Percentiles rank a stretch among this genome's conserved stretches.
Conservation (phyloP, 352 stramenopile species). For the Phytophthora uliginosa region DNA sequence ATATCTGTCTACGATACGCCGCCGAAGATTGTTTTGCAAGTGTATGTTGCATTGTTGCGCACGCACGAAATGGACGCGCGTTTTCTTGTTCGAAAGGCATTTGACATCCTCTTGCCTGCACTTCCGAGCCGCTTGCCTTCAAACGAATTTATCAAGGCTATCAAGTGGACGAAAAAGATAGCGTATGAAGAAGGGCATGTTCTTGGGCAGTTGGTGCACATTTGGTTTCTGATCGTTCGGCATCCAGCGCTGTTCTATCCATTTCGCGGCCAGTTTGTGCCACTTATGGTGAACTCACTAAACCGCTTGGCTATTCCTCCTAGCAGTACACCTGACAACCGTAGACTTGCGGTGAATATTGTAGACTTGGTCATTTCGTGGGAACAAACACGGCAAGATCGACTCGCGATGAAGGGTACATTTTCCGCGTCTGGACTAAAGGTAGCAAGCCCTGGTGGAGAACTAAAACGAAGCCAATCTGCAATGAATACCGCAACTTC, state of each 20-base stretch:
- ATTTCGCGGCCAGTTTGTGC: slow-evolving; percentile 95
- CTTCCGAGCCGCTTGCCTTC: slow-evolving; percentile 90
- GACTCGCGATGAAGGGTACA: slow-evolving; percentile 45
- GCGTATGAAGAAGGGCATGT: slow-evolving; percentile 98
- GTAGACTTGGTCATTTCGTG: slow-evolving; percentile 98
- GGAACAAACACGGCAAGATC: slow-evolving; percentile 90
- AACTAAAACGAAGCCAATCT: slow-evolving; percentile 49
- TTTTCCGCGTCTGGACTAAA: slow-evolving; percentile 14
- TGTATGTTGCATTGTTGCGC: slow-evolving; percentile 96
- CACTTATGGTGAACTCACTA: slow-evolving; percentile 97
- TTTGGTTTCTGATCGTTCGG: slow-evolving; percentile 98
- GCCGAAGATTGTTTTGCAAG: slow-evolving; percentile 97
- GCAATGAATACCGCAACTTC: slow-evolving; percentile 25
- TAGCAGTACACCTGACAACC: slow-evolving; percentile 94
- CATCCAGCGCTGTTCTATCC: slow-evolving; percentile 95
- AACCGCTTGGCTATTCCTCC: slow-evolving; percentile 96
- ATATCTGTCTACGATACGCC: slow-evolving; percentile 97
- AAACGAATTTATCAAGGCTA: slow-evolving; percentile 96
- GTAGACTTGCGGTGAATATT: slow-evolving; percentile 94
- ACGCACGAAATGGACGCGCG: slow-evolving; percentile 96
- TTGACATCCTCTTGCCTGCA: slow-evolving; percentile 97
- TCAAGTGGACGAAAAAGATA: slow-evolving; percentile 99
- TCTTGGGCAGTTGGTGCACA: slow-evolving; percentile 96
- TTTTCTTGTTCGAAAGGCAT: slow-evolving; percentile 94
- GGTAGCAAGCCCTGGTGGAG: slow-evolving; percentile 25